Base-by-base conservation (phyloP, 208 protist genomes). In the Leptomonas pyrrhocoris region DNA sequence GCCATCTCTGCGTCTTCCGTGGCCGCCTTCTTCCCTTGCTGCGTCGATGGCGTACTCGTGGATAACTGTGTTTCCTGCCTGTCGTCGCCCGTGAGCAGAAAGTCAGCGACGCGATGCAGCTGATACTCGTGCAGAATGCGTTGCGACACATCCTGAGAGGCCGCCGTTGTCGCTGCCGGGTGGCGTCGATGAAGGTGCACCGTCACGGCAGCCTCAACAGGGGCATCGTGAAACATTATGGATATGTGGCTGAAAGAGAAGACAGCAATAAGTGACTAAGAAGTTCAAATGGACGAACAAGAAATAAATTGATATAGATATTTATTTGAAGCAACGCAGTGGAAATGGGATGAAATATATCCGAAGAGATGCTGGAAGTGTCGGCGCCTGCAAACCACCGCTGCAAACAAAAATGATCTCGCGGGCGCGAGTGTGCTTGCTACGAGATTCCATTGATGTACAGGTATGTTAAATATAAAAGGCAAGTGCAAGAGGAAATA, bases 201-300 rank as follows among this genome's bases (percentile, higher is more conserved):
- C 40, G 27, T 43, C 31, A 82, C 76, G 1, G 80, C 82, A 0
- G 86, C 77, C 49, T 85, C 79, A 0, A 88, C 59, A n/a, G 85
- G 73, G 1, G 80, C 77, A 46, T 94, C 86, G 58, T 96, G 91
- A 56, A 81, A 96, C 91, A 96, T 96, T 59, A 15, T 6, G 13
- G 38, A 6, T 42, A 42, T 13, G 38, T 42, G 38, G 13, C 9
- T 15, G 9, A 15, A 42, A 42, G 9, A 42, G 13, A 23, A 36
- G 36, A 64, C n/a, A 77, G n/a, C 27, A 48, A 68, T 31, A 55
- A 27, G 50, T 21, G n/a, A 50, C 8, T 15, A 42, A 42, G 38
- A 42, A 50, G 12, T 50, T 50, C 45, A 23, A 50, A 50, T 49
- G 16, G 8, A 6, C 9, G n/a, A 53, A 23, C 30, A 53, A n/a